Evolutionary conservation across 768 basidiomycete species (phyloP).

Genomic region (Flagelloscypha sp.): DNA sequence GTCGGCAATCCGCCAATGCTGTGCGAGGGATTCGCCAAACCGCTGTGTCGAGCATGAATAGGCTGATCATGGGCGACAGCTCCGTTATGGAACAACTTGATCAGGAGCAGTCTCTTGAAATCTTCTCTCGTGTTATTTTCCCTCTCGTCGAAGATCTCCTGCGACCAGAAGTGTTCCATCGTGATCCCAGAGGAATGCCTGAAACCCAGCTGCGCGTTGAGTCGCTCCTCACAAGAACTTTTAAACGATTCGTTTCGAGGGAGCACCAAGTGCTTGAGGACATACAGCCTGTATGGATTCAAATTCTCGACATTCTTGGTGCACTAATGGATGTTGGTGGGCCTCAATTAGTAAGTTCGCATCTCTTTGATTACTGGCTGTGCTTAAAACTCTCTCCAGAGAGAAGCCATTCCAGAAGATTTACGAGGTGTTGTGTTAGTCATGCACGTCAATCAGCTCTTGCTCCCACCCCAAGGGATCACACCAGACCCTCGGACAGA

Average conservation of each 20-base stretch:
- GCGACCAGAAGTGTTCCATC: slow-evolving; percentile 68
- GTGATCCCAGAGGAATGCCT: slow-evolving; percentile 81
- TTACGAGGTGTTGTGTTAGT: slow-evolving; percentile 95
- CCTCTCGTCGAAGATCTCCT: slow-evolving; percentile 88
- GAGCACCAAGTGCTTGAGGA: slow-evolving; percentile 53
- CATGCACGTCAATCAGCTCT: slow-evolving; percentile 83
- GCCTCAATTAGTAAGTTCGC: slow-evolving; percentile 71
- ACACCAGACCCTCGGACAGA: slow-evolving; percentile 46
- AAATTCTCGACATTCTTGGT: slow-evolving; percentile 83
- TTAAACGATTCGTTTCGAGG: slow-evolving; percentile 86
- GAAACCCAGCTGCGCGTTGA: slow-evolving; percentile 86
- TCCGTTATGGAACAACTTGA: slow-evolving; percentile 51
- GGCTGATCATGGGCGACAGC: slow-evolving; percentile 74
- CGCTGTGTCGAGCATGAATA: slow-evolving; percentile 75
- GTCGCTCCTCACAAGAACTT: slow-evolving; percentile 88
- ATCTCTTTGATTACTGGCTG: not conserved
- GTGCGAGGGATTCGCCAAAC: slow-evolving; percentile 78
- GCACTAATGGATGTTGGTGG: slow-evolving; percentile 80
- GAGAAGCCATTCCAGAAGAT: slow-evolving; percentile 92
- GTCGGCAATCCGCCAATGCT: slow-evolving; percentile 75
- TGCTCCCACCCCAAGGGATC: slow-evolving; percentile 55
- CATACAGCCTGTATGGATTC: slow-evolving; percentile 75
- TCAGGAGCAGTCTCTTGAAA: slow-evolving; percentile 60
- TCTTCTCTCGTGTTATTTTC: slow-evolving; percentile 86
- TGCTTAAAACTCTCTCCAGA: slow-evolving; percentile 36